Evolutionary conservation across 371 early-diverging fungal species (phyloP), one percentile per base, ranked within the genome.

Genomic region (Mucor piriformis): DNA sequence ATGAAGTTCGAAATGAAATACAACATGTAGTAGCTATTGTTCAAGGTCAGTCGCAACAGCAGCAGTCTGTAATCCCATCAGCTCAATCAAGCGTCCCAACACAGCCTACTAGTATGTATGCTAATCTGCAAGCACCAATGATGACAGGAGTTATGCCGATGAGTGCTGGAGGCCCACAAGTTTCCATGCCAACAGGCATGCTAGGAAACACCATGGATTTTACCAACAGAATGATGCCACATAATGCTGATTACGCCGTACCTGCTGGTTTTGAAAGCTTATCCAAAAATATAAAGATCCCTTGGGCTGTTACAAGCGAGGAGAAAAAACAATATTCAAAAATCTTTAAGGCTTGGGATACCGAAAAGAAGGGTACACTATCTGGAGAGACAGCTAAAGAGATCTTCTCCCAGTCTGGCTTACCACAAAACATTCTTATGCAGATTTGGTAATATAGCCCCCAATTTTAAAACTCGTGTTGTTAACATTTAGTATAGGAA

Each of bases 291-390:
- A 64, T 76, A 21, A 77, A 81, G 50, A 77, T 81, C 29, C 81
- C 81, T 29, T 95, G 95, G 97, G 91, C 91, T 20, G 91, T 96
- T 6, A 81, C 89, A 0, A 75, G 70, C 3, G 83, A 84, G 29
- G 97, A 96, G 68, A 89, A 89, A 71, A 83, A 85, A 6, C 85
- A 83, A 47, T 95, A 93, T 63, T 88, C 87, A 55, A 81, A 86
- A 44, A 88, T 94, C 43, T 96, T 96, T 70, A 88, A 84, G 35
- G 87, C 88, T n/a, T 94, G 93, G 91, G 97, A 96, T 70, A 77
- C 83, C 0, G 83, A 83, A 12, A 84, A 82, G 20, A 84, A 86
- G 13, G 95, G 94, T 0, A 89, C 81, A 64, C 64, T 95, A 37
- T 77, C 86, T 20, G 95, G 91, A 67, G 92, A 90, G 10, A 85